Base-by-base conservation (phyloP, 2,329 filamentous ascomycete species). In the Endoconidiophora polonica region DNA sequence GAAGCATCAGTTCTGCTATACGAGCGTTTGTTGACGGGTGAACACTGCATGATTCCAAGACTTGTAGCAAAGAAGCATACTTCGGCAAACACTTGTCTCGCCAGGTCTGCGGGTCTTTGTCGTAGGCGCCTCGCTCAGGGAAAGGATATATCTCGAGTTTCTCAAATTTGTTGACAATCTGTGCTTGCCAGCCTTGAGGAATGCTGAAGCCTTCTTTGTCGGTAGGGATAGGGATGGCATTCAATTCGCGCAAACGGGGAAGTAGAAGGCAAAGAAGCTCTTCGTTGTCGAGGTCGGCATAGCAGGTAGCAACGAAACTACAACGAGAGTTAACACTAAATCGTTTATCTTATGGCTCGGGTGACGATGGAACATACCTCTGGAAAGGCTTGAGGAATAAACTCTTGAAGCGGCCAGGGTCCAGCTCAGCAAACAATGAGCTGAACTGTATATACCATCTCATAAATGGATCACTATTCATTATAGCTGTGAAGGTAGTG, bases 381-480 rank as follows among this genome's bases (percentile, higher is more conserved):
- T 93, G 85, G 57, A 96, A 87, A 52, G 84, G 79, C 37, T 78
- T 81, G 5, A 88, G 70, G 29, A 94, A 73, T n/a, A 95, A 68
- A 55, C 77, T 80, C 49, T 79, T 75, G 60, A 96, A 98, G 38
- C 84, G 75, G 48, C 81, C 75, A 1, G 73, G 61, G 43, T 87
- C 80, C 36, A 93, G 69, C 49, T 86, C 75, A 0, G 85, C 81
- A 57, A 91, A 80, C 48, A 85, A 80, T 12, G 81, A 81, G 63
- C 86, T 95, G 63, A 96, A 94, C 0, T 79, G 74, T 41, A 96
- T 73, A 61, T 94, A 96, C 68, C 80, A 81, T 47, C 65, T 65
- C 58, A 81, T 76, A 58, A 88, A 72, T 1, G 73, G 72, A 42
- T 82, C 77, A 47, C 74, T 73, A 3, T 76, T 78, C 44, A 94